These are phyloP conservation scores for Delphinella strobiligena DNA, from an alignment of 2,329 filamentous ascomycete genomes.

Conservation along the genomic window DNA sequence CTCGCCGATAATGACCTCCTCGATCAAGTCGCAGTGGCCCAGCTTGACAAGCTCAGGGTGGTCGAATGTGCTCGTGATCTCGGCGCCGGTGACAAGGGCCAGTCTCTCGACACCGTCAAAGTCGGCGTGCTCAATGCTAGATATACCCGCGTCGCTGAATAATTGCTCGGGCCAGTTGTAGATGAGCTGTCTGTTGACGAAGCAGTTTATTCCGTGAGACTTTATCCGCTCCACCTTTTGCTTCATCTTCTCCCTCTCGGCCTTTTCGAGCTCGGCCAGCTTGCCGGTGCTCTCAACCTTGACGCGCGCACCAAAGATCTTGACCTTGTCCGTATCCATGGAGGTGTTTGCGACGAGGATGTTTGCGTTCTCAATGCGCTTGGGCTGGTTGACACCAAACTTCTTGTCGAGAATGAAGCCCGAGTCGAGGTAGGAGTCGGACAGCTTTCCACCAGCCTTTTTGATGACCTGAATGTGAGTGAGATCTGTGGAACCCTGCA, in stretches of 20 bases:
- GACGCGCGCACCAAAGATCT: slow-evolving; percentile 94
- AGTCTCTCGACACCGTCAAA: slow-evolving; percentile 96
- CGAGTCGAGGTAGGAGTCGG: slow-evolving; percentile 93
- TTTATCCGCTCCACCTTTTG: slow-evolving; percentile 99
- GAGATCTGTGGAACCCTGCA: slow-evolving; percentile 83
- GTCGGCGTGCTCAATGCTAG: slow-evolving; percentile 97
- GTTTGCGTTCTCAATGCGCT: slow-evolving; percentile 94
- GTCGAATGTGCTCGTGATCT: slow-evolving; percentile 96
- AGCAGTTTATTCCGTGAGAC: slow-evolving; percentile 97
- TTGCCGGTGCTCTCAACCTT: slow-evolving; percentile 96
- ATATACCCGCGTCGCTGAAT: slow-evolving; percentile 93
- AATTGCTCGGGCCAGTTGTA: slow-evolving; percentile 99
- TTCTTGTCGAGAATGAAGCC: slow-evolving; percentile 99
- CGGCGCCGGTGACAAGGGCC: slow-evolving; percentile 88
- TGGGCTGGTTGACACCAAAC: slow-evolving; percentile 97
- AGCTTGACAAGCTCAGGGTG: slow-evolving; percentile 96
- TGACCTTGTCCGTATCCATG: slow-evolving; percentile 99
- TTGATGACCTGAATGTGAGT: slow-evolving; percentile 99
- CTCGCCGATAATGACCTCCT: slow-evolving; percentile 97
- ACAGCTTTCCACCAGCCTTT: slow-evolving; percentile 95
- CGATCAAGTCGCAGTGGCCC: slow-evolving; percentile 86
- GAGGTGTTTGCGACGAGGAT: slow-evolving; percentile 95
- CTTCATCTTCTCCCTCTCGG: slow-evolving; percentile 98
- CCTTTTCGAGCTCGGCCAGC: slow-evolving; percentile 95
- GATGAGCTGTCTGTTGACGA: slow-evolving; percentile 97